A percentile compares a stretch with the other conserved stretches of the same genome.
These are phyloP conservation scores for Xylaria cubensis DNA, from an alignment of 495 filamentous ascomycete species.

Conservation along the genomic window DNA sequence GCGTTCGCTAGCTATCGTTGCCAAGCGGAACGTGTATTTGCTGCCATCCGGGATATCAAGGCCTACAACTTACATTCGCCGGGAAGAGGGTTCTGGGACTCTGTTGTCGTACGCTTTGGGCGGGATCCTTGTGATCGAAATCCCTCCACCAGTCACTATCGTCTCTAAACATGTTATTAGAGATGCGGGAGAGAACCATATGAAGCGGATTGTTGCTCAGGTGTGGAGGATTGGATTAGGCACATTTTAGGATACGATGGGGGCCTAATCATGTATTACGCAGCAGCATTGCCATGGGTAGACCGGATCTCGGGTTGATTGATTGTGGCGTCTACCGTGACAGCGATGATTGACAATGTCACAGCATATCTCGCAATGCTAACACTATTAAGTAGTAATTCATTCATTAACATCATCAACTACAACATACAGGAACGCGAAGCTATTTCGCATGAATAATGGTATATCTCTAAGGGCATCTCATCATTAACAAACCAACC, in stretches of 20 bases:
- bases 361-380: neutral
- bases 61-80: neutral
- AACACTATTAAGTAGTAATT: neutral
- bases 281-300: neutral
- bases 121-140: conserved; percentile 5
- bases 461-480: conserved; percentile 16
- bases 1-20: conserved; percentile 52
- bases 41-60: neutral
- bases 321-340: neutral
- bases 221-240: neutral
- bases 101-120: neutral
- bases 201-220: neutral
- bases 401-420: neutral
- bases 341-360: neutral
- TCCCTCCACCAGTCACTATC: neutral
- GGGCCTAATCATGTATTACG: neutral
- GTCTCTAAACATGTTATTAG: neutral
- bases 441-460: conserved; percentile 1
- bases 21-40: conserved; percentile 42
- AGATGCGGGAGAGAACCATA: neutral
- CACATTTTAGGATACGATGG: neutral
- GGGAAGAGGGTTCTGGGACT: neutral
- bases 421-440: neutral
- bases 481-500: conserved; percentile 21
- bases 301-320: neutral